Conservation (phyloP, 306 rosid genomes). For the Urtica urens region DNA sequence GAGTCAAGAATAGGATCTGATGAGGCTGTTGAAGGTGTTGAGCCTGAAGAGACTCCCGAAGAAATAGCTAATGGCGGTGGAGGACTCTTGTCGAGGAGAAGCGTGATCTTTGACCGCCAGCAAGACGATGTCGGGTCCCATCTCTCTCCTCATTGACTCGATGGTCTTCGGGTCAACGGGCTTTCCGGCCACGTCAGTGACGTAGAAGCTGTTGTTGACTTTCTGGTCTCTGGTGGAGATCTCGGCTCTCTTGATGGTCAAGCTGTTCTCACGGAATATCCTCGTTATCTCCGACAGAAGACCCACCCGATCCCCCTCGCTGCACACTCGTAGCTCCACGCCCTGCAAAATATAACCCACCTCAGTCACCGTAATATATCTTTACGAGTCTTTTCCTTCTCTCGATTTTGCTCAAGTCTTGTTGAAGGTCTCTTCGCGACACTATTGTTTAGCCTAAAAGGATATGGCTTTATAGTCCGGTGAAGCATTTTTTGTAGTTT, state of each 20-base stretch:
- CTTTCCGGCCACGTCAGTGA: conserved; percentile 76
- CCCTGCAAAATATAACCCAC: conserved; percentile 44
- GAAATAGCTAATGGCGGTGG: conserved; percentile 51
- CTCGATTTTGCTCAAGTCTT: too few relatives aligned
- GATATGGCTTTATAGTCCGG: too few relatives aligned
- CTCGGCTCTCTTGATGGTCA: conserved; percentile 79
- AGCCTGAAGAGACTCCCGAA: conserved; percentile 65
- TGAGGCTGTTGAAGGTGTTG: conserved; percentile 54
- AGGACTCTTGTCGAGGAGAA: conserved; percentile 26
- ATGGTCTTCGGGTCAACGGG: conserved; percentile 61
- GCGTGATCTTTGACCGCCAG: conserved; percentile 60
- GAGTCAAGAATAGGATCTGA: conserved; percentile 66
- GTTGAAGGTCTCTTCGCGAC: too few relatives aligned
- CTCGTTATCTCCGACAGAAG: conserved; percentile 92
- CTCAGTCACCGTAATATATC: conserved; percentile 14
- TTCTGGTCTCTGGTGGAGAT: conserved; percentile 63
- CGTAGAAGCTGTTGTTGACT: conserved; percentile 66
- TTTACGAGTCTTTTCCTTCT: too few relatives aligned
- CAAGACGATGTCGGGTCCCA: conserved; percentile 39
- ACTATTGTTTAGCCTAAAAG: too few relatives aligned
- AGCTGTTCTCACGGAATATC: conserved; percentile 83
- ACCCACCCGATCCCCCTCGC: conserved; percentile 72
- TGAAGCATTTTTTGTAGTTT: too few relatives aligned
- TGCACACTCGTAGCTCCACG: conserved; percentile 64
- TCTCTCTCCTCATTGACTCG: conserved; percentile 69